A percentile compares a stretch with the other conserved stretches of the same genome.
These are phyloP conservation scores for Puccinellia tenuiflora DNA, from an alignment of 176 grass and related monocot genomes.

Conservation along the genomic window DNA sequence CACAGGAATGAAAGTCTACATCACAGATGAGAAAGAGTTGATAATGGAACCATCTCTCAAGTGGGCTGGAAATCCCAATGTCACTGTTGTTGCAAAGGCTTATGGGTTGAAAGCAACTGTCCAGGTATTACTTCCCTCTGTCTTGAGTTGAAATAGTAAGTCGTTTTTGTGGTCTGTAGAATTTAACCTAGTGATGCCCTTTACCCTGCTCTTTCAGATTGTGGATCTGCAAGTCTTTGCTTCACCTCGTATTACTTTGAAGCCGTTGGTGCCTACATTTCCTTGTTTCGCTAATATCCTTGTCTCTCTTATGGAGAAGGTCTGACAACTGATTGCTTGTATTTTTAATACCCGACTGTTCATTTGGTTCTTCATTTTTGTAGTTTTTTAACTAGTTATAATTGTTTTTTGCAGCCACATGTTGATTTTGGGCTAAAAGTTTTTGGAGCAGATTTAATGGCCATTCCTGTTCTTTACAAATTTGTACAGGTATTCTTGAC, in stretches of 20 bases:
- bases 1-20: conserved; percentile 94
- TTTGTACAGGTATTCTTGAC: conserved; percentile 63
- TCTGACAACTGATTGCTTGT: conserved; percentile 8
- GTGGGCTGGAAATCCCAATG: conserved; percentile 98
- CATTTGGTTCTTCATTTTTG: not conserved
- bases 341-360: not conserved
- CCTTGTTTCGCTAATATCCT: conserved; percentile 88
- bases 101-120: conserved; percentile 75
- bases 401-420: conserved; percentile 76
- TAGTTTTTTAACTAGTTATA: conserved; percentile 15
- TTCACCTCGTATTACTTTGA: conserved; percentile 81
- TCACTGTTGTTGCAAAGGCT: conserved; percentile 66
- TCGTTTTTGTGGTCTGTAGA: conserved; percentile 8
- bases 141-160: conserved; percentile 7
- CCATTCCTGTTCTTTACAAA: conserved; percentile 94
- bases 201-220: conserved; percentile 48
- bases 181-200: not conserved
- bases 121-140: conserved; percentile 48
- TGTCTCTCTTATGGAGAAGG: conserved; percentile 95
- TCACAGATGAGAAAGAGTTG: conserved; percentile 87
- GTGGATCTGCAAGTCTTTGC: conserved; percentile 96
- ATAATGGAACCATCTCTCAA: conserved; percentile 97
- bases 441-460: conserved; percentile 88
- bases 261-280: conserved; percentile 81
- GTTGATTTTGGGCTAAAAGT: conserved; percentile 98